phyloP scores from a whole-genome alignment of 495 filamentous ascomycete species.

The Pyronema omphalodes region DNA sequence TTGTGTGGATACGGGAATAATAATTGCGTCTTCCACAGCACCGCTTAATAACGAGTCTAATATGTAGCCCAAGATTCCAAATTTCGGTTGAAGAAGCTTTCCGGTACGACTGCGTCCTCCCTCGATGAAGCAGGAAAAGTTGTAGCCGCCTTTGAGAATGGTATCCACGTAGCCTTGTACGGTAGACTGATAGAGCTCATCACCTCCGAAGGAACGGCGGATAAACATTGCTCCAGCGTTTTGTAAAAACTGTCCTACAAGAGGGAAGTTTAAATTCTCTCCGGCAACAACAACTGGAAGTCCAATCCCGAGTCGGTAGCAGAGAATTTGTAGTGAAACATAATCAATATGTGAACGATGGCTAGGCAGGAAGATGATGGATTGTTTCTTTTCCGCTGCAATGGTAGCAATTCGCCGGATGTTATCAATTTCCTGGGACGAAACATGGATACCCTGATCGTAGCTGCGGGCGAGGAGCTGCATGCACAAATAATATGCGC shows the following conservation, averaged over 20 bases:
- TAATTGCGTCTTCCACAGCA: constrained; percentile 72
- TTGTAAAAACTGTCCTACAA: constrained; percentile 78
- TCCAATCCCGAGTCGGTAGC: constrained; percentile 75
- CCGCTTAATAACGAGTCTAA: constrained; percentile 76
- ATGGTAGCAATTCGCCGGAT: constrained; percentile 62
- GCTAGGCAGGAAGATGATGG: constrained; percentile 87
- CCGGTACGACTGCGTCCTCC: constrained; percentile 82
- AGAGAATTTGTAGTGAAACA: constrained; percentile 80
- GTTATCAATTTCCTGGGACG: constrained; percentile 75
- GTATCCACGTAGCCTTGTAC: constrained; percentile 95
- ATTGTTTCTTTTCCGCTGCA: constrained; percentile 73
- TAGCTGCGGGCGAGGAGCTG: constrained; percentile 84
- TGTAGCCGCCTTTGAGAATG: constrained; percentile 71
- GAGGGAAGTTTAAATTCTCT: constrained; percentile 86
- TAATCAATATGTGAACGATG: constrained; percentile 94
- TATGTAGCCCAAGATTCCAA: constrained; percentile 87
- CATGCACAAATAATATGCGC: constrained; percentile 75
- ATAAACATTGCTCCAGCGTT: constrained; percentile 97
- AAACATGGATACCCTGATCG: constrained; percentile 91
- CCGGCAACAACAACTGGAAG: constrained; percentile 88
- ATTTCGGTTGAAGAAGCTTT: constrained; percentile 83
- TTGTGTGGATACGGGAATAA: constrained; percentile 88
- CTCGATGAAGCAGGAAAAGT: constrained; percentile 94
- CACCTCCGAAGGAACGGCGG: constrained; percentile 76
- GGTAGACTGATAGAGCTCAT: constrained; percentile 70